Conservation (phyloP, 768 basidiomycete species). For the Sarcodon sp. region DNA sequence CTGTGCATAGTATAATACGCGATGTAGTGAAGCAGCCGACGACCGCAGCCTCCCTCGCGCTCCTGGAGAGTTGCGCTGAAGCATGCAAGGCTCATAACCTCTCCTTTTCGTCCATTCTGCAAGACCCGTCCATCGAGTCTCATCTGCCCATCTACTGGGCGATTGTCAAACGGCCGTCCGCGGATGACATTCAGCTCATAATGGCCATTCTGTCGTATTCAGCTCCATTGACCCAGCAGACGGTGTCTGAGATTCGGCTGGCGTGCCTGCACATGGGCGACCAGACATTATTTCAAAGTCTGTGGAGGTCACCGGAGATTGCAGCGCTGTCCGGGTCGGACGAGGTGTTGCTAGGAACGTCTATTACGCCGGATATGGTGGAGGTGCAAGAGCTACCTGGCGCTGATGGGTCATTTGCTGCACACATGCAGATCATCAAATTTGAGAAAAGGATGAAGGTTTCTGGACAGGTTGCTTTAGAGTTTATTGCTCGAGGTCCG, state of each 20-base stretch:
- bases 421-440: slow-evolving; percentile 33
- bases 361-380: slow-evolving; percentile 31
- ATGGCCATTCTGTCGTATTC: slow-evolving; percentile 42
- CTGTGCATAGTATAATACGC: slow-evolving; percentile 39
- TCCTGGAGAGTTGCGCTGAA: slow-evolving; percentile 51
- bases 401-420: slow-evolving; percentile 41
- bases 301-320: slow-evolving; percentile 40
- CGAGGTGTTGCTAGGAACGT: slow-evolving; percentile 23
- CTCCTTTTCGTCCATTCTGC: slow-evolving; percentile 40
- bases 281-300: slow-evolving; percentile 45
- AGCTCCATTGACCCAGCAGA: slow-evolving; percentile 25
- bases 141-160: slow-evolving; percentile 68
- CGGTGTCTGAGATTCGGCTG: slow-evolving; percentile 46
- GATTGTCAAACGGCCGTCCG: slow-evolving; percentile 40
- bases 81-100: slow-evolving; percentile 39
- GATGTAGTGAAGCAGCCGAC: slow-evolving; percentile 25
- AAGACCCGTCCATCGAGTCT: slow-evolving; percentile 48
- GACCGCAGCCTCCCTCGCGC: slow-evolving; percentile 15
- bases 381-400: slow-evolving; percentile 35
- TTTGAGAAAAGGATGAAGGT: slow-evolving; percentile 69
- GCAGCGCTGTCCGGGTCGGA: slow-evolving; percentile 40
- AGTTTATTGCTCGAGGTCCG: slow-evolving; percentile 53
- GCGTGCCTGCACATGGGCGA: slow-evolving; percentile 57
- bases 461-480: slow-evolving; percentile 35
- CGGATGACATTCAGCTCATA: slow-evolving; percentile 20